Percentiles rank a stretch among this genome's conserved stretches.
Evolutionary conservation across 2,329 filamentous ascomycete genomes (phyloP).

Genomic region (Trichophyton verrucosum): DNA sequence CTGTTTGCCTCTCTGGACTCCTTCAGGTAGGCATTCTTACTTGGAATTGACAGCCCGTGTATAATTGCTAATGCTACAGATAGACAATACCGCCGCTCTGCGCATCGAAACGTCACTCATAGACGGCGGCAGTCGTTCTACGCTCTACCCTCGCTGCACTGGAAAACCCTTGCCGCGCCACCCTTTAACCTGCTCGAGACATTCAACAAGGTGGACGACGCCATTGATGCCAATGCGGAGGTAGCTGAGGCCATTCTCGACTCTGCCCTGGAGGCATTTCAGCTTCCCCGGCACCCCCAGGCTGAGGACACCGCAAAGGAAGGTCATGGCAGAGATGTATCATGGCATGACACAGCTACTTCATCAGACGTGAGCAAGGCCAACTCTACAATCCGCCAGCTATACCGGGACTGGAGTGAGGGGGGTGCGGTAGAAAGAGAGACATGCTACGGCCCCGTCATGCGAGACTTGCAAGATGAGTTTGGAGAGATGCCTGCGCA

Average conservation of each 20-base stretch:
- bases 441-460: constrained; percentile 64
- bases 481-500: constrained; percentile 27
- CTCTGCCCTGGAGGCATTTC: constrained; percentile 57
- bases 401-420: constrained; percentile 86
- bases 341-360: constrained; percentile 61
- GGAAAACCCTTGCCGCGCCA: constrained; percentile 64
- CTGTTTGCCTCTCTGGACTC: constrained; percentile 77
- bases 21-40: constrained; percentile 54
- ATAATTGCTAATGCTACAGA: constrained; percentile 2
- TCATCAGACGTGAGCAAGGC: constrained; percentile 76
- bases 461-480: constrained; percentile 48
- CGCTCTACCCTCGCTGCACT: constrained; percentile 70
- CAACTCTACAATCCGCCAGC: constrained; percentile 79
- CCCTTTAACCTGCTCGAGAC: constrained; percentile 75
- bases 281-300: constrained; percentile 32
- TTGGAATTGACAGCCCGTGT: no score
- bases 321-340: constrained; percentile 22
- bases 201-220: constrained; percentile 66
- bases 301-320: constrained; percentile 11
- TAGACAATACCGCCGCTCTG: constrained; percentile 72
- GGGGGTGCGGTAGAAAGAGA: constrained; percentile 63
- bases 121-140: constrained; percentile 87
- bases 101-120: constrained; percentile 86
- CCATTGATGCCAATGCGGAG: constrained; percentile 78
- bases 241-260: constrained; percentile 66